Base-by-base conservation (phyloP, 2,329 filamentous ascomycete species). In the Reticulascus tulasneorum region DNA sequence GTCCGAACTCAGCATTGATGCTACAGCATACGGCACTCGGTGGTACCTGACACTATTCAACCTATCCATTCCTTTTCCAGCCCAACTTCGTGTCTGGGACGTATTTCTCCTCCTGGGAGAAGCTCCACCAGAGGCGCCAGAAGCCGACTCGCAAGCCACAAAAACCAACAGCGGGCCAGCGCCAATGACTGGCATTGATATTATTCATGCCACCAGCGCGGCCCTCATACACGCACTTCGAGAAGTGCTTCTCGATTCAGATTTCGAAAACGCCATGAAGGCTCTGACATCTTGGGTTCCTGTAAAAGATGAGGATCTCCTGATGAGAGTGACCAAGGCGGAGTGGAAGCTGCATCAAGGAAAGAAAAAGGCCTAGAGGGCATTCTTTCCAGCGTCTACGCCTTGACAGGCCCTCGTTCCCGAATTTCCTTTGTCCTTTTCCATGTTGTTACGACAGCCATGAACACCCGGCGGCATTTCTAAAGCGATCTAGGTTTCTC, bases 41-140 rank as follows among this genome's bases (percentile, higher is more conserved):
- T 98, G 93, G 93, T 98, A 98, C 57, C 73, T 98, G 33, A 98
- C 93, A 3, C 71, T 98, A 8, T 98, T 98, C 73, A 97, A 97
- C 62, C 84, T 97, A 54, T 94, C 88, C 12, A 86, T 98, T 33
- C 93, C 93, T 0, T 98, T 97, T 52, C 77, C 87, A 0, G 90
- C 91, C 4, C 93, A 97, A 60, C 79, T 98, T 23, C 84, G 93
- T 31, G 85, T 98, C 12, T 98, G 93, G 93, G 93, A 98, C 55
- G 86, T 96, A 2, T 97, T 97, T 63, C 88, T 98, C 77, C 78
- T 98, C 11, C 77, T 97, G 10, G 93, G 91, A 29, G 87, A 91
- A 49, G 72, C 75, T 9, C 69, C 79, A n/a, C 67, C 73, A 3
- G 46, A 27, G n/a, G 48, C 55, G 18, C 33, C 43, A 11, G 16